Evolutionary conservation across 352 stramenopile species (phyloP), one percentile per base, ranked within the genome.

Genomic region (Hyaloperonospora brassicae): DNA sequence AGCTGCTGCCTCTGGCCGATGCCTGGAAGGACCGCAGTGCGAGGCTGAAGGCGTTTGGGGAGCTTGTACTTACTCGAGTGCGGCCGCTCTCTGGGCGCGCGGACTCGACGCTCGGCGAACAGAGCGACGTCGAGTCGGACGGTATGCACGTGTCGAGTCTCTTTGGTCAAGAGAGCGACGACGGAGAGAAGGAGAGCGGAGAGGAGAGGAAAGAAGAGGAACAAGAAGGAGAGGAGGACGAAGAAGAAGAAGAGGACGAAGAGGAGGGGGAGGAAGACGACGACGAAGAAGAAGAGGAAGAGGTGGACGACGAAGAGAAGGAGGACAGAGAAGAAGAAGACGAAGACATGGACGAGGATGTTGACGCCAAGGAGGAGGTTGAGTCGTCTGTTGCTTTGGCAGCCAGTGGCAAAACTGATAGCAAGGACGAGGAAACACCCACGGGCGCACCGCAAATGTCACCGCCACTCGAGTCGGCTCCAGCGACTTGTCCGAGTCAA

Each of bases 21-120:
- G 60, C 47, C 6, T 59, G 74, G 27, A 86, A 83, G 56, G 38
- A 56, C 7, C 62, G 64, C 52, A 74, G 66, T 12, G 54, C 57
- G 9, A 66, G 66, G 44, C 56, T 86, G 17, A 86, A 76, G 58
- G 43, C 52, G 39, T 76, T 82, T 30, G 65, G 69, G 14, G 68
- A 82, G 45, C 11, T 52, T 21, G 10, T 63, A 9, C 55, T 83
- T n/a, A 22, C 24, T 13, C 25, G 14, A 1, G 45, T 73, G 7
- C 57, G 61, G 5, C 36, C 30, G 12, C 27, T 50, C 11, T n/a
- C n/a, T n/a, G 47, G 39, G 21, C 13, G 40, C 1, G 27, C 23
- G 0, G 22, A 48, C 0, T 36, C 27, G 30, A 62, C 60, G 2
- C 44, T 38, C 1, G 56, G 38, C 11, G 50, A 70, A 31, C 27